A percentile compares a stretch with the other conserved stretches of the same genome.
phyloP scores from a whole-genome alignment of 768 basidiomycete genomes.

The Amanita jacksonii region DNA sequence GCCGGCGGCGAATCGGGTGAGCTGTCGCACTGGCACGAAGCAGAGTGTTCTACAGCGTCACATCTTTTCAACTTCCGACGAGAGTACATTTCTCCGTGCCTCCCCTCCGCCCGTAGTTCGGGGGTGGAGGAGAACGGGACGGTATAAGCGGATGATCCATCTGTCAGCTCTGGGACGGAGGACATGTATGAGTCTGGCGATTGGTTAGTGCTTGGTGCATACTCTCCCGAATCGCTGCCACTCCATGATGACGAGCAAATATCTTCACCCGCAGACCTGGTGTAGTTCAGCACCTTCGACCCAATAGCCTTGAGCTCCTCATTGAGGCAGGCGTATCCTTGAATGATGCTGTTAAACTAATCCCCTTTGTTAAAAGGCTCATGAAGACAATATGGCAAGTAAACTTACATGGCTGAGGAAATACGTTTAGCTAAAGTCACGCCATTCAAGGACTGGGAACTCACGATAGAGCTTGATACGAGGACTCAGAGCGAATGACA shows the following conservation, averaged over 20 bases:
- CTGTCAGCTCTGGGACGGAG: slow-evolving; percentile 33
- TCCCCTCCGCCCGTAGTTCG: slow-evolving; percentile 24
- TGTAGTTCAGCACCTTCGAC: slow-evolving; percentile 1
- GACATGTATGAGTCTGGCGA: slow-evolving; percentile 27
- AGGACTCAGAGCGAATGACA: slow-evolving; percentile 34
- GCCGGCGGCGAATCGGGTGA: slow-evolving; percentile 2
- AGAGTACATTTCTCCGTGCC: slow-evolving; percentile 10
- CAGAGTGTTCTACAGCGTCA: slow-evolving; percentile 15
- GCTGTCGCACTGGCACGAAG: slow-evolving; percentile 12
- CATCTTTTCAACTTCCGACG: slow-evolving; percentile 13
- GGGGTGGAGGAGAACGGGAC: slow-evolving; percentile 25
- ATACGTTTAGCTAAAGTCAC: slow-evolving; percentile 7
- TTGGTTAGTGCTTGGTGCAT: slow-evolving; percentile 17
- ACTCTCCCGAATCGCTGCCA: not conserved
- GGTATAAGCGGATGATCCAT: slow-evolving; percentile 17
- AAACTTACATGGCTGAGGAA: slow-evolving; percentile 23
- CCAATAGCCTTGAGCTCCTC: slow-evolving; percentile 19
- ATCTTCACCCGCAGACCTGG: not conserved
- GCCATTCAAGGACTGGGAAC: slow-evolving; percentile 15
- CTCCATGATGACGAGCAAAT: not conserved
- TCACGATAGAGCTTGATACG: slow-evolving; percentile 29
- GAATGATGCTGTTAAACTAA: slow-evolving; percentile 26
- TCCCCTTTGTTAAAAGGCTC: not conserved
- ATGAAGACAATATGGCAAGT: not conserved
- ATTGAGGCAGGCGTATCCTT: slow-evolving; percentile 21